phyloP scores from a whole-genome alignment of 305 asterid genomes.

The Nicotiana rustica region DNA sequence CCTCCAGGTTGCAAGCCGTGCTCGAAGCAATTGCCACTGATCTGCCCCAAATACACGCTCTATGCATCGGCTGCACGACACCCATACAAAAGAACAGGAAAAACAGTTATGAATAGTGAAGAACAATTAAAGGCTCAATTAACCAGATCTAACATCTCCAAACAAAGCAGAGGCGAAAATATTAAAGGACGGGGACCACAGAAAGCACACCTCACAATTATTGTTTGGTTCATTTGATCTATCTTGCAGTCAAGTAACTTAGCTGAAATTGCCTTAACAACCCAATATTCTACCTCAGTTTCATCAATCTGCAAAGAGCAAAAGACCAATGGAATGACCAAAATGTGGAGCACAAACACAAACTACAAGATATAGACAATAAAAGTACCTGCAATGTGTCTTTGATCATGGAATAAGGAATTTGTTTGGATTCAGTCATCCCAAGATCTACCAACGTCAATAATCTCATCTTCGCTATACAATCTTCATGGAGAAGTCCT shows the following conservation, averaged over 20 bases:
- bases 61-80: constrained; percentile 47
- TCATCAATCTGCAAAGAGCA: constrained; percentile 65
- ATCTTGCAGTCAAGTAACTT: constrained; percentile 85
- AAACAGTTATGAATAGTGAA: neutral
- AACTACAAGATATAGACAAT: neutral
- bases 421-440: constrained; percentile 64
- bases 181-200: neutral
- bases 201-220: constrained; percentile 70
- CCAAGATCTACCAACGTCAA: constrained; percentile 79
- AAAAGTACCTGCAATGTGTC: constrained; percentile 69
- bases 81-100: neutral
- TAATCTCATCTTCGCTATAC: constrained; percentile 83
- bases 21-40: constrained; percentile 67
- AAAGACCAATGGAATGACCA: constrained; percentile 12
- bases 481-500: constrained; percentile 92
- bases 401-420: constrained; percentile 71
- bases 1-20: constrained; percentile 80
- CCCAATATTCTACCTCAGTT: constrained; percentile 78
- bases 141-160: neutral
- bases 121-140: neutral
- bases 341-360: constrained; percentile 21
- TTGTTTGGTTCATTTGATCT: constrained; percentile 82
- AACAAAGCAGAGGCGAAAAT: neutral
- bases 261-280: constrained; percentile 82
- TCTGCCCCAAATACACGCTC: constrained; percentile 72